Evolutionary conservation across 169 alveolate genomes (phyloP), one percentile per base, ranked within the genome.

Genomic region (Plasmodium chabaudi): DNA sequence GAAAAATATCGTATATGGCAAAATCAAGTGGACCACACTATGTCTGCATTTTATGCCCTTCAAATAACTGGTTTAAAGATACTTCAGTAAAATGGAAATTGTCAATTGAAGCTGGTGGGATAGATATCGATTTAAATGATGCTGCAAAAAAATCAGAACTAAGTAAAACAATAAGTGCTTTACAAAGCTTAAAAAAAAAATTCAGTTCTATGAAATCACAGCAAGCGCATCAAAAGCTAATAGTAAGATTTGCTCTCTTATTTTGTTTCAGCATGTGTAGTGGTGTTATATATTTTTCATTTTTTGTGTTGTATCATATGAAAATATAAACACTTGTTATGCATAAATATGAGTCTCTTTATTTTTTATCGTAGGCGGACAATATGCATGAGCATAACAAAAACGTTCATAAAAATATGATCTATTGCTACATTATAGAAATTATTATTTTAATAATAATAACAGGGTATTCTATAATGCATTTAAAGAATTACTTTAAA

Each of bases 31-130:
- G 93, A 27, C 27, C 70, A 25, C 88, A 93, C 61, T 68, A 88
- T 46, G 82, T 93, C 17, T 93, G 96, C 49, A 88, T 93, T 47
- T 88, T 91, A 13, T 93, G 96, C 70, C 94, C 95, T 12, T 88
- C 93, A 7, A 84, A 79, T 47, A 46, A 65, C 39, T 93, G 96
- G 96, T 93, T 88, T 88, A 64, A 87, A 53, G 63, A 92, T 23
- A 87, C 89, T 12, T 59, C 84, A 67, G 84, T 93, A 56, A 93
- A 93, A 73, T 69, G 93, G 60, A 73, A 88, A 42, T 60, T 93
- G 39, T 90, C 94, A 23, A 69, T 92, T 49, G 96, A 93, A 13
- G 93, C 88, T 19, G 96, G 95, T 15, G 94, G 93, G 27, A 74
- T 88, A 49, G 89, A 70, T 72, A 88, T 88, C 57, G 82, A 88